These are phyloP conservation scores for Mycena pura DNA, from an alignment of 768 basidiomycete species.

Conservation along the genomic window DNA sequence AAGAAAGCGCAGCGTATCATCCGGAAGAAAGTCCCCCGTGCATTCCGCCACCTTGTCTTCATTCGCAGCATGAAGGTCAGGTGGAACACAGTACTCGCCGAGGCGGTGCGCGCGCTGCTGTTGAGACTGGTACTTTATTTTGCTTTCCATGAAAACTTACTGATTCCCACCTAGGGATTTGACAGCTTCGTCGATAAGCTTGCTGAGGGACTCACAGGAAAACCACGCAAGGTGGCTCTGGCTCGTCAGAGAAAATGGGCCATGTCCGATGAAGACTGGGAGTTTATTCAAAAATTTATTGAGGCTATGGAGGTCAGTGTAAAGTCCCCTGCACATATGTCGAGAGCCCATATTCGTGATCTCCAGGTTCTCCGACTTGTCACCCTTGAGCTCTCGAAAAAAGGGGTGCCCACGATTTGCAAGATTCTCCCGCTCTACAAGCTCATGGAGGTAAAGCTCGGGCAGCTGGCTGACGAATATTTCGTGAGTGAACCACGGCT, in stretches of 20 bases:
- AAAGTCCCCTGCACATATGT: neutral
- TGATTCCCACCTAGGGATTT: conserved; percentile 7
- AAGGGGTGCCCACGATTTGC: conserved; percentile 15
- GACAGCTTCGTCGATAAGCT: conserved; percentile 10
- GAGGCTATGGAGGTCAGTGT: conserved; percentile 5
- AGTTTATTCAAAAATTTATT: conserved; percentile 14
- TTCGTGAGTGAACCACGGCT: neutral
- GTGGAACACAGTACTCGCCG: conserved; percentile 20
- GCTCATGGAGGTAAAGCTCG: conserved; percentile 17
- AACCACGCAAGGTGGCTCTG: neutral
- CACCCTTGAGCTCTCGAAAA: conserved; percentile 23
- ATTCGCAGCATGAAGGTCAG: conserved; percentile 21
- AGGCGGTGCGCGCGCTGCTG: conserved; percentile 5
- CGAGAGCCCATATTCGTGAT: neutral
- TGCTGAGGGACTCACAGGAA: conserved; percentile 2
- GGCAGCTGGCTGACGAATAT: neutral
- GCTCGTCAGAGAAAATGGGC: conserved; percentile 20
- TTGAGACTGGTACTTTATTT: conserved; percentile 1
- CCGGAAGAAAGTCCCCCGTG: neutral
- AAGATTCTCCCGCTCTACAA: conserved; percentile 22
- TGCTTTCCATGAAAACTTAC: neutral
- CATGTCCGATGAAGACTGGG: conserved; percentile 15
- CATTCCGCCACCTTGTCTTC: conserved; percentile 13
- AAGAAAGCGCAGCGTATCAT: conserved; percentile 3
- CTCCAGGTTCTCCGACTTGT: conserved; percentile 8